Base-by-base conservation (phyloP, 2,329 filamentous ascomycete species). In the Alternaria infectoria region DNA sequence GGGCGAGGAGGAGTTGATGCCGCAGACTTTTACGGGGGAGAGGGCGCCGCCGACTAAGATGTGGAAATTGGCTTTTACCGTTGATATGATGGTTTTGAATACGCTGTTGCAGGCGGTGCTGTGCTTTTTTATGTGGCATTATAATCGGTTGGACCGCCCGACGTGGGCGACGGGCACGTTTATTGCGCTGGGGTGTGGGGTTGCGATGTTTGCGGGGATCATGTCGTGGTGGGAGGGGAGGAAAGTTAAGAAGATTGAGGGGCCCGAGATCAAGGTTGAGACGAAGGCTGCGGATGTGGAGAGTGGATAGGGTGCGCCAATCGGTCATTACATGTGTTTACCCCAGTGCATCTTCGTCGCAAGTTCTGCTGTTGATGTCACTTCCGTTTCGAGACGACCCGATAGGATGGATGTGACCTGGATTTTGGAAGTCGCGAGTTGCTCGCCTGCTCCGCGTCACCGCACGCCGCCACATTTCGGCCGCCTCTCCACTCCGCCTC, bases 61-160 rank as follows among this genome's bases (percentile, higher is more conserved):
- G 11, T 94, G 92, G 91, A 93, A 92, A 77, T 80, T 96, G 71
- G 91, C 95, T 65, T 88, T 91, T 62, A 88, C 94, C 36, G 85
- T 96, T 30, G 93, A 90, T 89, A 85, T 90, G 71, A 93, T 93
- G 81, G 85, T 94, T 7, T 84, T 84, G 81, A 96, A 96, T 74
- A 96, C 93, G 0, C 85, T 93, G 57, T 84, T 96, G 49, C 93
- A 96, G 79, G 86, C 85, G 25, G 86, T 88, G 19, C 84, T 96
- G 6, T 91, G 88, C 5, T 89, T 86, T 2, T 91, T 93, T 80
- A 96, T 96, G 93, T 96, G 92, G 91, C 89, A 87, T 2, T 83
- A 91, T 78, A 91, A 92, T 73, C 83, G 91, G 13, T 89, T 89
- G 73, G 81, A 90, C 23, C 84, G 93, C 15, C 92, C 93, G 0